Percentiles rank a stretch among this genome's conserved stretches.
Conservation (phyloP, 2,329 filamentous ascomycete species). For the Trichoderma polysporum region DNA sequence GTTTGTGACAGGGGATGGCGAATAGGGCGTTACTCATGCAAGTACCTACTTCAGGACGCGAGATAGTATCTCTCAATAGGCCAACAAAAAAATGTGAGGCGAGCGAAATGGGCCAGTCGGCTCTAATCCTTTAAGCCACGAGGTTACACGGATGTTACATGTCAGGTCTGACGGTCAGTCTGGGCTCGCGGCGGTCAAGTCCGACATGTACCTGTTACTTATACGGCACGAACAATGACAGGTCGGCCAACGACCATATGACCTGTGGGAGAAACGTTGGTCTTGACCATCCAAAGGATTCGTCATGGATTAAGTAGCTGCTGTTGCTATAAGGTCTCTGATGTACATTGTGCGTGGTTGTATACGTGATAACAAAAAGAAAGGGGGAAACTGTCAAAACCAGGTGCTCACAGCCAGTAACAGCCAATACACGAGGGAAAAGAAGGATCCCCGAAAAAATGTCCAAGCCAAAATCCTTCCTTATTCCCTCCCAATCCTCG, state of each 20-base stretch:
- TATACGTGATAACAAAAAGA: slow-evolving; percentile 25
- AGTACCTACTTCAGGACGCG: neutral
- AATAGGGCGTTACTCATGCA: neutral
- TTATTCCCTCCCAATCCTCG: neutral
- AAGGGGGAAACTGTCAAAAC: neutral
- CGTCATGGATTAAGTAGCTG: slow-evolving; percentile 15
- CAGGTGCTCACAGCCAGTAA: slow-evolving; percentile 28
- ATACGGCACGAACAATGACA: neutral
- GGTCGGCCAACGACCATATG: neutral
- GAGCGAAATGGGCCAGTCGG: slow-evolving; percentile 2
- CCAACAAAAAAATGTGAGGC: neutral
- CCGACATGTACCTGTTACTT: neutral
- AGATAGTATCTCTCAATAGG: neutral
- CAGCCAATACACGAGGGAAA: slow-evolving; percentile 13
- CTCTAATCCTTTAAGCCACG: slow-evolving; percentile 3
- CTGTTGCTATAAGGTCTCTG: slow-evolving; percentile 24
- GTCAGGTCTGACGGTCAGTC: neutral
- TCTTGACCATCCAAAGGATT: slow-evolving; percentile 12
- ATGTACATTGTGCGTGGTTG: slow-evolving; percentile 29
- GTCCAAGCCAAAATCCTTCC: slow-evolving; percentile 9
- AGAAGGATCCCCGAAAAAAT: slow-evolving; percentile 3
- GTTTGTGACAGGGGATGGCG: neutral
- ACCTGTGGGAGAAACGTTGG: neutral
- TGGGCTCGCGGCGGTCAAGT: neutral
- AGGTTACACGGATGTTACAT: neutral